Evolutionary conservation across 2,329 filamentous ascomycete genomes (phyloP), one percentile per base, ranked within the genome.

Genomic region (Alternaria solani): DNA sequence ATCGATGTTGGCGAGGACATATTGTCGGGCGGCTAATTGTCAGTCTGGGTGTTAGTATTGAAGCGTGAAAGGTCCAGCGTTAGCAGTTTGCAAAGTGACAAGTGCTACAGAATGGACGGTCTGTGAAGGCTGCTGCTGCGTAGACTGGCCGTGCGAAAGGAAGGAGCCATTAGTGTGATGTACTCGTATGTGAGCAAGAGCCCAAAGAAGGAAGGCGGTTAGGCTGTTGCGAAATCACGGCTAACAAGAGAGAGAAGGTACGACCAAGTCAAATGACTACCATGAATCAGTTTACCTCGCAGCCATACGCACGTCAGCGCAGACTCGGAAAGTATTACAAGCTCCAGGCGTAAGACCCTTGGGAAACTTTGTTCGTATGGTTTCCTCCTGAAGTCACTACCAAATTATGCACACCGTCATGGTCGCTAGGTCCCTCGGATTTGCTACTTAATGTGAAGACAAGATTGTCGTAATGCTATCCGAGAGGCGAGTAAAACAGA

Each of bases 1-100:
- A 25, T 23, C 18, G 39, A 44, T 1, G n/a, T 30, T 7, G 39
- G 18, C n/a, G 61, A 58, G 44, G 56, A 53, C 59, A 64, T 66
- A 7, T 32, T 56, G 36, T 16, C 38, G 47, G 43, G 20, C 20
- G 41, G 49, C 25, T 51, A 25, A 18, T 20, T 51, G 34, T 51
- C 30, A 41, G 36, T 51, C 7, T 51, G 16, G 8, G 5, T 20
- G 48, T 36, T 42, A 30, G n/a, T 25, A 28, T 41, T 39, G 28
- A 34, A 41, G 42, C n/a, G 26, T 23, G 11, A 14, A 41, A n/a
- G 43, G 28, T 46, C 4, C 16, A 23, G n/a, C 30, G 18, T 14
- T 12, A 46, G 32, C 26, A 38, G 14, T 48, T 25, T 55, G 25
- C 42, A 30, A 14, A 32, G 41, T 38, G 52, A 47, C 46, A 20